phyloP scores from a whole-genome alignment of 331 rosid genomes.

The Spiraea crenata region DNA sequence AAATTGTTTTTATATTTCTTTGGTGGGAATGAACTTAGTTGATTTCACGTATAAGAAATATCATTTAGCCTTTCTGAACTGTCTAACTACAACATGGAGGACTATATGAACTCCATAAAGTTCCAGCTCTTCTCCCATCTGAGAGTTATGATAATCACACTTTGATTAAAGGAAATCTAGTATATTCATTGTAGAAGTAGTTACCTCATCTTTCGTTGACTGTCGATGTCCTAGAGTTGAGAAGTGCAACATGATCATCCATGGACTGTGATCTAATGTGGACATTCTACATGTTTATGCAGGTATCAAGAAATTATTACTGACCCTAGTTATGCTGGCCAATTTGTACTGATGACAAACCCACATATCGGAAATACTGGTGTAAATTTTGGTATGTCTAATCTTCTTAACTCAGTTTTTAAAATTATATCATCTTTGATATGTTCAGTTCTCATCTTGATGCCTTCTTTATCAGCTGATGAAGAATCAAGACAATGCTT shows the following conservation, averaged over 20 bases:
- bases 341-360: conserved; percentile 90
- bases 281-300: conserved; percentile 20
- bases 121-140: background rate
- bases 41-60: too few species aligned
- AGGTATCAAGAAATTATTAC: conserved; percentile 97
- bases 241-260: background rate
- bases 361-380: conserved; percentile 96
- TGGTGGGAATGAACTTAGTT: background rate
- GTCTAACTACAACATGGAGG: background rate
- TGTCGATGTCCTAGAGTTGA: background rate
- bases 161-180: background rate
- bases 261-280: background rate
- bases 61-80: too few species aligned
- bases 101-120: background rate
- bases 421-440: conserved; percentile 11
- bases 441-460: conserved; percentile 12
- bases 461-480: conserved; percentile 52
- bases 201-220: background rate
- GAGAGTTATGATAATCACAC: background rate
- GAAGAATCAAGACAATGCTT: conserved; percentile 79
- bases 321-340: conserved; percentile 96
- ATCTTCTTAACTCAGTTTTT: conserved; percentile 9
- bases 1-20: background rate
- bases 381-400: conserved; percentile 68
- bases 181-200: conserved; percentile 1